A percentile compares a stretch with the other conserved stretches of the same genome.
phyloP scores from a whole-genome alignment of 2,329 filamentous ascomycete species.

The Helotiales sp. region DNA sequence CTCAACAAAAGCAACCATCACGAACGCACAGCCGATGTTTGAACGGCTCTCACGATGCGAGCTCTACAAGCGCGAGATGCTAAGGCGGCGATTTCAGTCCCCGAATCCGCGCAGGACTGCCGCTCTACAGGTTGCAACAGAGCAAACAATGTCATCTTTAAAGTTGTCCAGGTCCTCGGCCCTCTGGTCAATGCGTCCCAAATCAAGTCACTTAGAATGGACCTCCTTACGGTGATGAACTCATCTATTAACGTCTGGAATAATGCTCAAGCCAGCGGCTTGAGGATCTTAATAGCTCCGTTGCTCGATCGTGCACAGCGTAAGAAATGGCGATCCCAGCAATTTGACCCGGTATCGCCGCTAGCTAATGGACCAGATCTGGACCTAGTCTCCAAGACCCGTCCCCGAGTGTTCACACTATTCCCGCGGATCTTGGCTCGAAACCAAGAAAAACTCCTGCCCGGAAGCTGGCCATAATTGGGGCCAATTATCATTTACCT shows the following conservation, averaged over 20 bases:
- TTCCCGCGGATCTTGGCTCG: conserved; percentile 12
- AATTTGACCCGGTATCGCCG: background rate
- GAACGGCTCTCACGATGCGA: conserved; percentile 29
- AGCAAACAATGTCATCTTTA: background rate
- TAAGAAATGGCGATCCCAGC: background rate
- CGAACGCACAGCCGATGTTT: conserved; percentile 22
- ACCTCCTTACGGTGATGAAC: conserved; percentile 17
- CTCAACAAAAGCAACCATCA: conserved; percentile 11
- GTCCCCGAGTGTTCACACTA: background rate
- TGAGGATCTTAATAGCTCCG: background rate
- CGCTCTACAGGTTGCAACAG: background rate
- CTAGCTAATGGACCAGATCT: background rate
- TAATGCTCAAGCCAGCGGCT: conserved; percentile 16
- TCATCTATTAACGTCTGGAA: conserved; percentile 26
- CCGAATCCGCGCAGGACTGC: background rate
- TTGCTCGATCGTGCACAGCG: background rate
- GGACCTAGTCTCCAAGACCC: background rate
- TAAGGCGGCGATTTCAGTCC: background rate
- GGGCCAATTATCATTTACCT: conserved; percentile 10
- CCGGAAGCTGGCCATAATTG: conserved; percentile 14
- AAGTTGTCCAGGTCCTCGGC: background rate
- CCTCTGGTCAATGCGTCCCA: background rate
- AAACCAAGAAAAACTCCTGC: background rate
- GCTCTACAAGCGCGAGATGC: conserved; percentile 12
- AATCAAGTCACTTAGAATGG: conserved; percentile 10